Conservation (phyloP, 768 basidiomycete species). For the Mycena galopus region DNA sequence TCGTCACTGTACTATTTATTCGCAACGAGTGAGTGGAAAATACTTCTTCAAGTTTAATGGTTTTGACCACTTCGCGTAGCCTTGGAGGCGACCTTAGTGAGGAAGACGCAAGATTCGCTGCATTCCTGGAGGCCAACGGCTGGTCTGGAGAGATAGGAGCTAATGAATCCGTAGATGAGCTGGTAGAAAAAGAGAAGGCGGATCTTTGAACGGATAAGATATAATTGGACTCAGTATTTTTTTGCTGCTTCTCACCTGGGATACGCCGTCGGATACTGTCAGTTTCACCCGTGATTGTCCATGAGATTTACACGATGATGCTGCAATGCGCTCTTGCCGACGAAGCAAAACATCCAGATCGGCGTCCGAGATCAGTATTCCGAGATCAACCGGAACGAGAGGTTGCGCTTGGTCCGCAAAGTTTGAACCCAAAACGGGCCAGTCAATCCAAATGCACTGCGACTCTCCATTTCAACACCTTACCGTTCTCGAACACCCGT, state of each 20-base stretch:
- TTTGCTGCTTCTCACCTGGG: too few species aligned
- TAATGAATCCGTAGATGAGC: slow-evolving; percentile 60
- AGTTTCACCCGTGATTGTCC: background rate
- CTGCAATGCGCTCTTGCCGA: background rate
- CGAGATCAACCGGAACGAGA: slow-evolving; percentile 13
- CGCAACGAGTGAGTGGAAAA: slow-evolving; percentile 47
- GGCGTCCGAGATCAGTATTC: background rate
- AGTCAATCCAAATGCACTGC: too few species aligned
- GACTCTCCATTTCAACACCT: background rate
- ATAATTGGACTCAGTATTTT: too few species aligned
- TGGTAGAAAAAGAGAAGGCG: slow-evolving; percentile 67
- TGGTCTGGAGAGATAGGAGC: slow-evolving; percentile 73
- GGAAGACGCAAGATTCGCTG: slow-evolving; percentile 73
- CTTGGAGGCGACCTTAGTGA: slow-evolving; percentile 75
- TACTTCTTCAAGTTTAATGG: slow-evolving; percentile 66
- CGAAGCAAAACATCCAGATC: background rate
- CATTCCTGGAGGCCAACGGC: slow-evolving; percentile 71
- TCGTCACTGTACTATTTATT: slow-evolving; percentile 68
- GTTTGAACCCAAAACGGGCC: slow-evolving; percentile 10
- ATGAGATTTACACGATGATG: background rate
- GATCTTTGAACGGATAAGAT: too few species aligned
- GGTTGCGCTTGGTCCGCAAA: background rate
- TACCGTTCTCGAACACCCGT: background rate
- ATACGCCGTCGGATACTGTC: too few species aligned
- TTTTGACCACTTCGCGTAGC: slow-evolving; percentile 76